Base-by-base conservation (phyloP, 345 rosid species). In the Euphorbia lathyris region DNA sequence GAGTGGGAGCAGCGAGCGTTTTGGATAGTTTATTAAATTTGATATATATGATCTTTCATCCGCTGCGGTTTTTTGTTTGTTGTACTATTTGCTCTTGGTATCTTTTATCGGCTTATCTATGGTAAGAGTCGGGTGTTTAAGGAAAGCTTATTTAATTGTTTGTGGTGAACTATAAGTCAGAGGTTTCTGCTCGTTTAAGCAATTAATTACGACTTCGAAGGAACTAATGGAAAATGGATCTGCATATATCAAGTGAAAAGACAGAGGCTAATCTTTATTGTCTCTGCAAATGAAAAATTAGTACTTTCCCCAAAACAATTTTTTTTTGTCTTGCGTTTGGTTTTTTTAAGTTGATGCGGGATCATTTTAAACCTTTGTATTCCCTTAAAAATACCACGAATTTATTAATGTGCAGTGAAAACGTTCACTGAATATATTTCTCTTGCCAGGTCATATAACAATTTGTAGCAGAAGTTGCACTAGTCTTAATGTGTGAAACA, bases 211-310 rank as follows among this genome's bases (percentile, higher is more conserved):
- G 3, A 20, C 43, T 43, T 58, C 36, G 40, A 47, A 26, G 23
- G 42, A 65, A 27, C 3, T 43, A 45, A 32, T 48, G 42, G 30
- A 69, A 45, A 43, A 26, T 29, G 47, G 65, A 45, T 58, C 63
- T 58, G 72, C 72, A 17, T 58, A 58, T 58, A 30, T 20, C 25
- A 55, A 48, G 16, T 47, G 29, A 36, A 65, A 5, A 64, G 52
- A 27, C 55, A 29, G 13, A 16, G 17, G n/a, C 10, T 9, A 25
- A 43, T 43, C 3, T 20, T 27, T 48, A 26, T 47, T 0, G 12
- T 63, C 51, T 7, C 38, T 38, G 14, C 1, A 40, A 45, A 0
- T 17, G 25, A 27, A 48, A 1, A 23, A 47, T 9, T 48, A 9
- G n/a, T 17, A 30, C 36, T 42, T 6, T 23, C 11, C 36, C 55